Conservation (phyloP, 169 alveolate genomes). For the Plasmodium reichenowi region DNA sequence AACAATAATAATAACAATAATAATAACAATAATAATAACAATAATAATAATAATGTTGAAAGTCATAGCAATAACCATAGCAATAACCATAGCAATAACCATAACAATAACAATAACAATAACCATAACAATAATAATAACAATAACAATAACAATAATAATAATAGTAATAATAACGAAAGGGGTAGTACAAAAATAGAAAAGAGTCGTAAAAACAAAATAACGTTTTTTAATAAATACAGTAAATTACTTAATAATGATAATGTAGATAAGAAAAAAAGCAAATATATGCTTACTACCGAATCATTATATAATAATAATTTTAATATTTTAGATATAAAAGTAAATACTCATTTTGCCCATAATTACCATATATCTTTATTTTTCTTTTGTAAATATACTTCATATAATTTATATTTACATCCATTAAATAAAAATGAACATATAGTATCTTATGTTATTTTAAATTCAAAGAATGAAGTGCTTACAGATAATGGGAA, state of each 20-base stretch:
- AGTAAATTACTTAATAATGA: neutral
- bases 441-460: constrained; percentile 51
- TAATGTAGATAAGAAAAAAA: constrained; percentile 26
- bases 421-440: constrained; percentile 70
- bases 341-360: constrained; percentile 64
- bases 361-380: constrained; percentile 62
- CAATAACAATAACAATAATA: neutral
- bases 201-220: neutral
- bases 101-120: neutral
- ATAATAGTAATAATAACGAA: neutral
- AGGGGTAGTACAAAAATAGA: neutral
- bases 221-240: neutral
- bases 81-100: no score
- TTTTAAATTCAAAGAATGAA: constrained; percentile 41
- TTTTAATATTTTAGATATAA: constrained; percentile 40
- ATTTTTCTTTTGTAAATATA: constrained; percentile 65
- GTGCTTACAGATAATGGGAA: constrained; percentile 59
- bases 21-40: neutral
- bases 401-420: constrained; percentile 59
- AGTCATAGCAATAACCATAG: no score
- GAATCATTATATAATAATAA: constrained; percentile 34
- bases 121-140: neutral
- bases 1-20: neutral
- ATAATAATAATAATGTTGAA: neutral
- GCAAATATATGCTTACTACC: constrained; percentile 25